Evolutionary conservation across 2,329 filamentous ascomycete genomes (phyloP).

Genomic region (Pseudodiploospora longispora): DNA sequence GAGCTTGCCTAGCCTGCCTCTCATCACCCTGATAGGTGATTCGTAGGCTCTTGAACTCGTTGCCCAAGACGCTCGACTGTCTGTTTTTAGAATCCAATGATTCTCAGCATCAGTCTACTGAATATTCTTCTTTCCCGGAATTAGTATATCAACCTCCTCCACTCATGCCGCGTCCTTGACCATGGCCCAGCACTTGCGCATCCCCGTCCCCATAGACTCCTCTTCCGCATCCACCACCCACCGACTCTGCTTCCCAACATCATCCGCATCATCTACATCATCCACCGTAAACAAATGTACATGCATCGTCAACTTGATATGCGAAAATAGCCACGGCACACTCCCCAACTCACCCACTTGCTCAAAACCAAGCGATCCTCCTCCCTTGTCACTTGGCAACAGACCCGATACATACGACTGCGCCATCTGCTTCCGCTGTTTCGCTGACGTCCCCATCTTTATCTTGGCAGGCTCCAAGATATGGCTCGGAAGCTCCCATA

Average conservation of each 20-base stretch:
- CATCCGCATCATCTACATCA: slow-evolving; percentile 3
- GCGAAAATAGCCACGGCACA: slow-evolving; percentile 51
- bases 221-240: slow-evolving; percentile 32
- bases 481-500: slow-evolving; percentile 50
- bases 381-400: slow-evolving; percentile 10
- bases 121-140: no score
- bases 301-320: slow-evolving; percentile 49
- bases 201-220: slow-evolving; percentile 51
- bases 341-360: slow-evolving; percentile 37
- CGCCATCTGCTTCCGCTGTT: slow-evolving; percentile 30
- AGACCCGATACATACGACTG: slow-evolving; percentile 23
- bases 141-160: no score
- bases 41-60: no score
- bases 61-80: no score
- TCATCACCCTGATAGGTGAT: no score
- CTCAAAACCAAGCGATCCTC: slow-evolving; percentile 13
- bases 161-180: slow-evolving; percentile 17
- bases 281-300: slow-evolving; percentile 41
- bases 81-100: no score
- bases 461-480: slow-evolving; percentile 18
- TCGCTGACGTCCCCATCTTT: slow-evolving; percentile 8
- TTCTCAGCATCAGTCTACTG: no score
- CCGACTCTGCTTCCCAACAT: slow-evolving; percentile 26
- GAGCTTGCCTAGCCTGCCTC: no score
- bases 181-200: slow-evolving; percentile 49